Evolutionary conservation across 2,329 filamentous ascomycete species (phyloP), one percentile per base, ranked within the genome.

Genomic region (Cladophialophora bantiana): DNA sequence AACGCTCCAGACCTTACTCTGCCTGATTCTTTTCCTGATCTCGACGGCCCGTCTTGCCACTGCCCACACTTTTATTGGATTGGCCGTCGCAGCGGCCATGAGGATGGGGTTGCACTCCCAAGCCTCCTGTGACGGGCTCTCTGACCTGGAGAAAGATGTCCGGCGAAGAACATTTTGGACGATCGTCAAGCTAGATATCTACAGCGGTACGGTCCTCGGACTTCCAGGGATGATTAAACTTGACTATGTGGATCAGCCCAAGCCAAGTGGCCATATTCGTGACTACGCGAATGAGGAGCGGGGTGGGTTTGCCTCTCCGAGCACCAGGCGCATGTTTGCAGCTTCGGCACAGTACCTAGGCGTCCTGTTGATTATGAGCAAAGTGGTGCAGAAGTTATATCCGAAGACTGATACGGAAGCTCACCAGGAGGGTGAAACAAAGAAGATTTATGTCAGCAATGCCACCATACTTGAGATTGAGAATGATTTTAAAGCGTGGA

Each of bases 101-200:
- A 55, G 63, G 38, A 63, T 69, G 59, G 69, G 69, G 4, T 53
- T 71, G 12, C 69, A 71, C 52, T 65, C 61, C 18, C 57, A 59
- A 34, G 56, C 68, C n/a, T 62, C 66, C 13, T 65, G 62, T 50
- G 67, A 66, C 7, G 53, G 53, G 5, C 34, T 70, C 2, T 56
- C 60, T 34, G 32, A 60, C 3, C 38, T 52, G 9, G 64, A 68
- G 32, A 59, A 63, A 32, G 45, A 61, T 26, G 50, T 67, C 18
- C 62, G 67, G 12, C 48, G 62, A 20, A 26, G 62, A 13, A 58
- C 66, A 6, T 71, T 71, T 26, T 71, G 69, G 69, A 64, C 65
- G 7, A 64, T 68, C 6, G 63, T 69, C 58, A 71, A 71, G 36
- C 67, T 69, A 7, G 69, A 71, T 48, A 66, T 71, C 18, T 71